phyloP scores from a whole-genome alignment of 2,329 filamentous ascomycete genomes.

The Sphaceloma murrayae region DNA sequence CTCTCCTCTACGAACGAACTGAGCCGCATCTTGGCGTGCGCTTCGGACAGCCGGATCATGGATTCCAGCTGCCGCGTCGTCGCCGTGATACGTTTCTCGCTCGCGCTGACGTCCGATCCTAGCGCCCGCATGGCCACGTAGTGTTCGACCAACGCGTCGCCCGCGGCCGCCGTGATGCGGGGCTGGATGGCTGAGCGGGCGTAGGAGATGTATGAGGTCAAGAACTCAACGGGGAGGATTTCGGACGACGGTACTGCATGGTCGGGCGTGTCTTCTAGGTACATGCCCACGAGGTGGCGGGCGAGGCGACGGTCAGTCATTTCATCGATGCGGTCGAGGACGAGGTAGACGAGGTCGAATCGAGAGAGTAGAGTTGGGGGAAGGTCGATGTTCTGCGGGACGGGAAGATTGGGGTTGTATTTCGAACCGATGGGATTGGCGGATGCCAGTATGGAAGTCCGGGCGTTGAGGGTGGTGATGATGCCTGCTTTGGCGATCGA shows the following conservation, averaged over 20 bases:
- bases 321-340: slow-evolving; percentile 89
- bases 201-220: slow-evolving; percentile 95
- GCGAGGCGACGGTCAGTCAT: slow-evolving; percentile 79
- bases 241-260: slow-evolving; percentile 59
- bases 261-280: slow-evolving; percentile 87
- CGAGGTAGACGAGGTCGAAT: slow-evolving; percentile 94
- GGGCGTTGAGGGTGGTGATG: slow-evolving; percentile 90
- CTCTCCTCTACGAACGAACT: slow-evolving; percentile 61
- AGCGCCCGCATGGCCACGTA: slow-evolving; percentile 95
- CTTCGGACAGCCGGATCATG: slow-evolving; percentile 95
- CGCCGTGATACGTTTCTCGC: slow-evolving; percentile 93
- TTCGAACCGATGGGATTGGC: slow-evolving; percentile 97
- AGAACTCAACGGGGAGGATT: slow-evolving; percentile 78
- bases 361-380: slow-evolving; percentile 89
- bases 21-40: slow-evolving; percentile 95
- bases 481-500: slow-evolving; percentile 88
- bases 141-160: slow-evolving; percentile 70
- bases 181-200: slow-evolving; percentile 81
- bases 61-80: slow-evolving; percentile 94
- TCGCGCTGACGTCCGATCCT: slow-evolving; percentile 58
- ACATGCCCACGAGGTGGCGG: slow-evolving; percentile 90
- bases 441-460: slow-evolving; percentile 90
- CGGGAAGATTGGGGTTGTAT: slow-evolving; percentile 91
- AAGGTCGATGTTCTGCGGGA: slow-evolving; percentile 95
- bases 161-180: slow-evolving; percentile 66